These are phyloP conservation scores for Trametes cingulata DNA, from an alignment of 768 basidiomycete genomes.

Conservation along the genomic window DNA sequence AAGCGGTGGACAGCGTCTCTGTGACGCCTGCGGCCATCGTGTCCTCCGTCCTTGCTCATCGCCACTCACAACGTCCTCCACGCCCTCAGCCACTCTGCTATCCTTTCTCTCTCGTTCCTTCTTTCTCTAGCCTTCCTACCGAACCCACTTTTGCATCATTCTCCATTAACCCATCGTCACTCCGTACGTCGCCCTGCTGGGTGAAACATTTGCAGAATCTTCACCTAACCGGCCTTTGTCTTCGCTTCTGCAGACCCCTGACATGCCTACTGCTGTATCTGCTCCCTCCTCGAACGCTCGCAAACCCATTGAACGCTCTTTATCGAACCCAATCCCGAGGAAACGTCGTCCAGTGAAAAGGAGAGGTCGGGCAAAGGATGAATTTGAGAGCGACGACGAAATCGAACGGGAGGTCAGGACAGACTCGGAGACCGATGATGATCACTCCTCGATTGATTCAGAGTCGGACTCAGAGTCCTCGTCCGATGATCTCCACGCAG, in stretches of 20 bases:
- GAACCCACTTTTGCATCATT: background rate
- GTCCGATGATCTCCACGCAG: slow-evolving; percentile 53
- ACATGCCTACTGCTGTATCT: slow-evolving; percentile 22
- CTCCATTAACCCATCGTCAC: background rate
- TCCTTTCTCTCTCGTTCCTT: slow-evolving; percentile 5
- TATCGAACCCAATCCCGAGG: slow-evolving; percentile 25
- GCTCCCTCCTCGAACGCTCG: slow-evolving; percentile 10
- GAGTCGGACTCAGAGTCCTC: slow-evolving; percentile 74
- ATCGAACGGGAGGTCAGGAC: slow-evolving; percentile 69
- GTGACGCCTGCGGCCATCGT: slow-evolving; percentile 19
- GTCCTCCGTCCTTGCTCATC: slow-evolving; percentile 17
- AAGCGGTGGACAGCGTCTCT: slow-evolving; percentile 14
- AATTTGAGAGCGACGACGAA: slow-evolving; percentile 75
- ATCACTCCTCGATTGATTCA: slow-evolving; percentile 58
- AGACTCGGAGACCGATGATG: slow-evolving; percentile 68
- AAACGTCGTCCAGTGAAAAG: slow-evolving; percentile 54
- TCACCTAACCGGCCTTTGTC: background rate
- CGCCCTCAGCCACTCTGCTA: slow-evolving; percentile 1
- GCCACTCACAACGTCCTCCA: slow-evolving; percentile 20
- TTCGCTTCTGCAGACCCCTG: slow-evolving; percentile 1
- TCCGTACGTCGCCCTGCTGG: slow-evolving; percentile 1
- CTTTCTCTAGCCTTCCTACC: background rate
- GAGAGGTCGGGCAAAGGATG: slow-evolving; percentile 60
- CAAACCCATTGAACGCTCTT: slow-evolving; percentile 17
- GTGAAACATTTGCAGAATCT: slow-evolving; percentile 1